These are phyloP conservation scores for Nitzschia sp. DNA, from an alignment of 108 stramenopile genomes.

Conservation along the genomic window DNA sequence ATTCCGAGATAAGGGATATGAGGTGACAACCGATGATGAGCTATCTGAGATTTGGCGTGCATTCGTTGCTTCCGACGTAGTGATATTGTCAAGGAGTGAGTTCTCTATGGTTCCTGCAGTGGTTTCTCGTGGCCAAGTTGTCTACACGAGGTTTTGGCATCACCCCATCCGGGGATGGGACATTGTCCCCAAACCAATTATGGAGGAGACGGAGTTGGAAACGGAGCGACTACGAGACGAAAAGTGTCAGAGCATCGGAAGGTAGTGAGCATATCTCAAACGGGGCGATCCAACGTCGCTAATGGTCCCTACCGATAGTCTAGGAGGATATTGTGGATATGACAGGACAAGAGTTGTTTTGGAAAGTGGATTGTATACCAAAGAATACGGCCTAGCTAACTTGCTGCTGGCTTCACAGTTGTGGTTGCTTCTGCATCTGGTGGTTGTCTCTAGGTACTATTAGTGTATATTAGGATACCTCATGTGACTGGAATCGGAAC, in stretches of 20 bases:
- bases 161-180: constrained; percentile 33
- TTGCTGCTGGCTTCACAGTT: no score
- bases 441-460: no score
- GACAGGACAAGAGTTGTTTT: no score
- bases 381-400: no score
- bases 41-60: constrained; percentile 28
- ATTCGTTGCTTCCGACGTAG: constrained; percentile 34
- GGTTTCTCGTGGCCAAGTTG: constrained; percentile 30
- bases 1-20: constrained; percentile 31
- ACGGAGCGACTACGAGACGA: constrained; percentile 22
- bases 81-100: constrained; percentile 37
- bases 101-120: constrained; percentile 40
- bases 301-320: no score
- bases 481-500: no score
- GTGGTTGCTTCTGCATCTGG: no score
- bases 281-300: no score
- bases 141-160: constrained; percentile 43
- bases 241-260: neutral
- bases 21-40: constrained; percentile 17
- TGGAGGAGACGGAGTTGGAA: constrained; percentile 29
- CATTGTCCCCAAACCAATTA: constrained; percentile 23
- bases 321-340: no score
- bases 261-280: neutral
- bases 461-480: no score
- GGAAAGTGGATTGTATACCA: no score